Conservation (phyloP, 805 yeast genomes). For the Candida peoriensis region DNA sequence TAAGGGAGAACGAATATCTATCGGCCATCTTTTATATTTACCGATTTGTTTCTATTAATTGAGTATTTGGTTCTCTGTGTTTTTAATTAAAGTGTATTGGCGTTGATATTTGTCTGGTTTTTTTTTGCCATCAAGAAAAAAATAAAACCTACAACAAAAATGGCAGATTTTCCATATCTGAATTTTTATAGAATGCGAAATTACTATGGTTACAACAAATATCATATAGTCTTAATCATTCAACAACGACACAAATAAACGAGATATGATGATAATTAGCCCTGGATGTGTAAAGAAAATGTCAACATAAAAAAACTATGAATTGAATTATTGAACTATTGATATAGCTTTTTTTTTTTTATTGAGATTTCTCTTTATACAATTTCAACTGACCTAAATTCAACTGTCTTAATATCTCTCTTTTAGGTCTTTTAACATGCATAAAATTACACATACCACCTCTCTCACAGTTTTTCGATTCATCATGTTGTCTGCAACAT, state of each 20-base stretch:
- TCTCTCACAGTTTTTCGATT: constrained; percentile 59
- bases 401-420: constrained; percentile 37
- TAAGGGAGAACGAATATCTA: constrained; percentile 93
- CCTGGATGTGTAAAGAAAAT: no score
- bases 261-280: no score
- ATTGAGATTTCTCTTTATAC: constrained; percentile 10
- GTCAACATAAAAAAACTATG: no score
- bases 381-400: constrained; percentile 35
- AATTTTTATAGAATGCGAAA: no score
- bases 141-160: no score
- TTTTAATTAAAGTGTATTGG: not conserved
- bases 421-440: constrained; percentile 62
- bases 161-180: no score
- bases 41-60: no score
- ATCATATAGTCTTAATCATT: no score
- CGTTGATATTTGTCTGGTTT: not conserved
- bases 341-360: constrained; percentile 1
- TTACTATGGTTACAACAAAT: no score
- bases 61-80: not conserved
- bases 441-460: constrained; percentile 84
- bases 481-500: constrained; percentile 71
- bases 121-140: constrained; percentile 18
- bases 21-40: constrained; percentile 75
- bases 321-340: no score
- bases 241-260: no score